Base-by-base conservation (phyloP, 352 stramenopile genomes). In the Sclerospora graminicola region DNA sequence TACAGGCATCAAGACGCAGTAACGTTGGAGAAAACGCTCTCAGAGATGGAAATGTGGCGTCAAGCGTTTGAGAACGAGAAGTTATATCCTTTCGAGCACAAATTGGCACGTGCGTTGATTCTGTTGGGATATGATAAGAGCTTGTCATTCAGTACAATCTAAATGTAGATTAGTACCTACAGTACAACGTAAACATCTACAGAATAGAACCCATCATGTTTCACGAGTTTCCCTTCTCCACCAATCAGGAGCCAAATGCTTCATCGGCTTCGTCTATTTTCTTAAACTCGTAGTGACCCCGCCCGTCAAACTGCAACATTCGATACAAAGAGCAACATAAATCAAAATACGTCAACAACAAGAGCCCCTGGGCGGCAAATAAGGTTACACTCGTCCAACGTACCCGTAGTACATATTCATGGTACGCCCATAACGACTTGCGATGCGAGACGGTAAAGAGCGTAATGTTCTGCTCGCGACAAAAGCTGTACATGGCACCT, bases 381-480 rank as follows among this genome's bases (percentile, higher is more conserved):
- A 16, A 20, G 84, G 11, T 44, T 11, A 41, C n/a, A 3, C 31
- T n/a, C 37, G 41, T 2, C 10, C 38, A 5, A 74, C 63, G 38
- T 63, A 91, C 76, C 54, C 66, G 64, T 38, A 89, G 68, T 14
- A 87, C 73, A 54, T 82, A 86, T 67, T 89, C 78, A 59, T 95
- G 86, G 60, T 95, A 91, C 47, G 72, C 78, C 82, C 83, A 94
- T 8, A 95, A 51, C 60, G 78, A 90, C 59, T 92, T 89, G 54
- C 86, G 76, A 53, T 95, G 84, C 45, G 82, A 94, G 26, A 95
- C 84, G 2, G 84, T 95, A 53, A 95, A 95, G 18, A 94, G 65
- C 49, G 84, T 96, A 55, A 96, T 95, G 62, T 85, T 84, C 40
- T 91, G 79, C 43, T 83, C 63, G 26, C 77, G 70, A 51, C 81